Conservation (phyloP, 1,139 yeast species). For the Candida frijolesensis region DNA sequence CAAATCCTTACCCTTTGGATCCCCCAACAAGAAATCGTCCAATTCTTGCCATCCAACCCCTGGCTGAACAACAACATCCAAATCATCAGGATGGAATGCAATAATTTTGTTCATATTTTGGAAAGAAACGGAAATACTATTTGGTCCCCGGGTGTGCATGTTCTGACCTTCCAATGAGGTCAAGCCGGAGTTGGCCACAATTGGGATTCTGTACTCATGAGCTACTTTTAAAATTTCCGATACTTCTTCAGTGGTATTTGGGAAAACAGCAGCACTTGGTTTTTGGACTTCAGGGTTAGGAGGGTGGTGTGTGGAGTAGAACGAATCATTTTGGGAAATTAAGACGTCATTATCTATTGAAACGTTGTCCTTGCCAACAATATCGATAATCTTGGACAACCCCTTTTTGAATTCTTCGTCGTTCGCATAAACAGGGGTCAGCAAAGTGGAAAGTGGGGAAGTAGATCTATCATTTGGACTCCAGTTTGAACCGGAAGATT, state of each 20-base stretch:
- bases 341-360: slow-evolving; percentile 33
- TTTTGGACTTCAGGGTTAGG: slow-evolving; percentile 45
- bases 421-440: slow-evolving; percentile 19
- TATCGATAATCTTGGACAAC: slow-evolving; percentile 14
- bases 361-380: slow-evolving; percentile 17
- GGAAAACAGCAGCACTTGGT: slow-evolving; percentile 65
- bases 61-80: slow-evolving; percentile 48
- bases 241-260: slow-evolving; percentile 65
- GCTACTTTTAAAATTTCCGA: slow-evolving; percentile 61
- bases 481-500: background rate
- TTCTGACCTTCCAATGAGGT: slow-evolving; percentile 84
- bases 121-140: slow-evolving; percentile 41
- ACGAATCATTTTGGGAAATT: slow-evolving; percentile 59
- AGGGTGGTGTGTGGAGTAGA: slow-evolving; percentile 68
- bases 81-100: slow-evolving; percentile 43
- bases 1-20: slow-evolving; percentile 37
- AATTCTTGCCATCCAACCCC: slow-evolving; percentile 55
- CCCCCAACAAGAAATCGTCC: slow-evolving; percentile 35
- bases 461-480: slow-evolving; percentile 15
- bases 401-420: slow-evolving; percentile 18
- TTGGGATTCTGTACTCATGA: slow-evolving; percentile 62
- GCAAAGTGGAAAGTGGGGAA: slow-evolving; percentile 17
- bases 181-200: slow-evolving; percentile 77
- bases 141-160: slow-evolving; percentile 65
- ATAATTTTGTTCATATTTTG: slow-evolving; percentile 36